These are phyloP conservation scores for Solanum hybrid DNA, from an alignment of 305 asterid genomes.

Conservation along the genomic window DNA sequence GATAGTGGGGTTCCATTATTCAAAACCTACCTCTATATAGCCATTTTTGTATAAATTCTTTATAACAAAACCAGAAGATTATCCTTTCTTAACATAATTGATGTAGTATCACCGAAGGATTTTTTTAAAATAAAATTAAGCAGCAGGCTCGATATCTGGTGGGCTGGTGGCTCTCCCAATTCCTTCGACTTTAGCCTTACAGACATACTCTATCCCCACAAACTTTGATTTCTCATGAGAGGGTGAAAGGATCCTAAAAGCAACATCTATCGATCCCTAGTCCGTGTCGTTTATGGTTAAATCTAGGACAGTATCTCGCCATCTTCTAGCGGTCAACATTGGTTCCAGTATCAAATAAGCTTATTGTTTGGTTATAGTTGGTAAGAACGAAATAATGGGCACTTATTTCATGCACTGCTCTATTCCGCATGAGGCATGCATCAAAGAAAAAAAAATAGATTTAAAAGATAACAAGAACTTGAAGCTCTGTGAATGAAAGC, in stretches of 20 bases:
- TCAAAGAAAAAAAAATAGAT: background rate
- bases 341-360: constrained; percentile 1
- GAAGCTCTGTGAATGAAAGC: background rate
- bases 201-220: background rate
- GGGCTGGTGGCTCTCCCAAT: background rate
- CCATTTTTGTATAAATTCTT: background rate
- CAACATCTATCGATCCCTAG: background rate
- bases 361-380: background rate
- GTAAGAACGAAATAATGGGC: background rate
- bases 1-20: background rate
- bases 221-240: background rate
- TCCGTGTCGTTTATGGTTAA: background rate
- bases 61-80: background rate
- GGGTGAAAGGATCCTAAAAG: background rate
- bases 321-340: background rate
- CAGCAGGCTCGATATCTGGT: background rate
- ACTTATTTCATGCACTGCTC: background rate
- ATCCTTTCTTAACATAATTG: background rate
- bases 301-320: background rate
- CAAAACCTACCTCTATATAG: background rate
- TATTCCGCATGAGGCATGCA: background rate
- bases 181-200: background rate
- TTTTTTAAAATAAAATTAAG: background rate
- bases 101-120: background rate
- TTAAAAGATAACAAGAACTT: background rate